Base-by-base conservation (phyloP, 768 basidiomycete genomes). In the Daedaleopsis sinensis region DNA sequence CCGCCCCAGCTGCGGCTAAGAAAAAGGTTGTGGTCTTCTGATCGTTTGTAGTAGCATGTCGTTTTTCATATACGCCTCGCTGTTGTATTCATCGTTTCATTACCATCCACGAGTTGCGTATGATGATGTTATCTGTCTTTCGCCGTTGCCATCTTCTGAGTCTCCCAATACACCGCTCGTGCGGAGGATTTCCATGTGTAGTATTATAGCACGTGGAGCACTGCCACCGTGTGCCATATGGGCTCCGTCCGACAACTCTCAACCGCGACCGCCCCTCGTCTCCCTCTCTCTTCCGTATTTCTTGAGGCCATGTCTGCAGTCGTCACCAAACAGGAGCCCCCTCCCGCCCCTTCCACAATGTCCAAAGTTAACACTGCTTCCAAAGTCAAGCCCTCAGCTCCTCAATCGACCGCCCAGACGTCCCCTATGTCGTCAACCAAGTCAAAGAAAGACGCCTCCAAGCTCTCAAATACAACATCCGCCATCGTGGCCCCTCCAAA, bases 101-200 rank as follows among this genome's bases (percentile, higher is more conserved):
- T 7, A 69, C 96, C 11, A 13, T 24, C 9, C 23, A 13, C 19
- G 21, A 24, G 7, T 1, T 49, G 7, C 24, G 13, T 24, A 24
- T 23, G 23, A 4, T 24, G 15, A n/a, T 18, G 10, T 10, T 21
- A 46, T 49, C 21, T 13, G 23, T 47, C 46, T 47, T 5, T 47
- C 21, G 46, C 46, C 6, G n/a, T 18, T 68, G 73, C 0, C 80
- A 83, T 52, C 73, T 95, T n/a, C 74, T 96, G 8, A 70, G n/a
- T n/a, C n/a, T n/a, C n/a, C 76, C 32, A 91, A 92, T 13, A 92
- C 93, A 92, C 56, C 94, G 93, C 68, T 13, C 2, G 42, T 52
- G 49, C 48, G 35, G 7, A 27, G 19, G 16, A n/a, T 32, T 19
- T 46, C n/a, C n/a, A 23, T 39, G 38, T 57, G 15, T 16, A 8